Conservation (phyloP, 164 flowering plant species). For the Umbilicus rupestris region DNA sequence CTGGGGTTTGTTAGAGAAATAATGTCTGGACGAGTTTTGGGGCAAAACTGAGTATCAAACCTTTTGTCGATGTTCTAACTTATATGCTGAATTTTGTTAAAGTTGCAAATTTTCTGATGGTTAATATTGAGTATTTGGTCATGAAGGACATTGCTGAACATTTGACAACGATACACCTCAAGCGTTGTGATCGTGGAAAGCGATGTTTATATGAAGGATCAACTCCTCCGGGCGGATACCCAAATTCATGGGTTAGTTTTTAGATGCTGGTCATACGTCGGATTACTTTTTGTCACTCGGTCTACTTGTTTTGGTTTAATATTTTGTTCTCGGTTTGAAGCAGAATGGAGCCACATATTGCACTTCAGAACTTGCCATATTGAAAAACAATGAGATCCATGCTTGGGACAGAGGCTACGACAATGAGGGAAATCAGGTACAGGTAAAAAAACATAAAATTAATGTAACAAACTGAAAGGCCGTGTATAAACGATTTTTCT, state of each 20-base stretch:
- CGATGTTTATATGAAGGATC: conserved; percentile 95
- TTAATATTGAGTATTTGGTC: conserved; percentile 1
- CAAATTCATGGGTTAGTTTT: conserved; percentile 81
- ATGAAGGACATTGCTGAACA: conserved; percentile 88
- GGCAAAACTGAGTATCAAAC: not conserved
- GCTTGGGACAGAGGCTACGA: conserved; percentile 88
- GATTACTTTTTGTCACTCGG: not conserved
- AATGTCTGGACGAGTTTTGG: not conserved
- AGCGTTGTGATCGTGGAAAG: conserved; percentile 87
- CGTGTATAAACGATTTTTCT: not conserved
- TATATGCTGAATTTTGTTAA: not conserved
- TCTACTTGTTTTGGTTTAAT: not conserved
- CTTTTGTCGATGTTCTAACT: not conserved
- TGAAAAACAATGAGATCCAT: conserved; percentile 75
- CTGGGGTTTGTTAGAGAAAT: not conserved
- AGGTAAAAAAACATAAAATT: conserved; percentile 13
- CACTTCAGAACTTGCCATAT: conserved; percentile 72
- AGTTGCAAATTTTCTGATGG: not conserved
- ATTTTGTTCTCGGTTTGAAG: not conserved
- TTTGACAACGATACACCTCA: conserved; percentile 72
- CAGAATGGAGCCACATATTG: conserved; percentile 87
- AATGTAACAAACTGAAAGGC: not conserved
- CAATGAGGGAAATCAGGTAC: conserved; percentile 87
- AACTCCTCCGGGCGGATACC: conserved; percentile 85
- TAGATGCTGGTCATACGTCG: not conserved